These are phyloP conservation scores for Globisporangium perplexum DNA, from an alignment of 352 stramenopile species.

Conservation along the genomic window DNA sequence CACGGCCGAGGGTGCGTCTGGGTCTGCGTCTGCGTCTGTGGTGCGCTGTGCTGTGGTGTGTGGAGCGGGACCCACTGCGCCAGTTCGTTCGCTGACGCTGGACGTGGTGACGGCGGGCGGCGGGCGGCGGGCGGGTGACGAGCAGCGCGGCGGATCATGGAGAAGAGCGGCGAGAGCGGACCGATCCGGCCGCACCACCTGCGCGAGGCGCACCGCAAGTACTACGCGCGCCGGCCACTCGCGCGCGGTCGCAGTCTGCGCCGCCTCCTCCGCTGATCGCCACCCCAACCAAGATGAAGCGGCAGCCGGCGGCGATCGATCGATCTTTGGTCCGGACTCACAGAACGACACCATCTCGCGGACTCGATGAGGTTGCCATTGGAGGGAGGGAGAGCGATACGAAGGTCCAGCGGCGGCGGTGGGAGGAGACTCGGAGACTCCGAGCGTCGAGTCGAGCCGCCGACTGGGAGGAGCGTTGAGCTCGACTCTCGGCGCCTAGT, in stretches of 20 bases:
- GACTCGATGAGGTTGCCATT: too few relatives aligned
- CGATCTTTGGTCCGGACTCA: too few relatives aligned
- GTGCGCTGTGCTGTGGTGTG: not conserved
- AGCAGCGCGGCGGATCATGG: conserved; percentile 74
- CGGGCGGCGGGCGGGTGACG: too few relatives aligned
- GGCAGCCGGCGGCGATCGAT: too few relatives aligned
- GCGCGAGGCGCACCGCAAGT: conserved; percentile 75
- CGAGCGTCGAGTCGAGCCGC: too few relatives aligned
- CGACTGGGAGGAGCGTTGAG: too few relatives aligned
- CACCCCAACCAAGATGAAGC: too few relatives aligned
- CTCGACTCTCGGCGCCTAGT: conserved; percentile 1
- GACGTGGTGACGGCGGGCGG: not conserved
- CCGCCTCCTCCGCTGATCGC: conserved; percentile 41
- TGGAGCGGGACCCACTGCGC: not conserved
- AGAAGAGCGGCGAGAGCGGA: conserved; percentile 65
- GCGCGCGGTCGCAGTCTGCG: conserved; percentile 52
- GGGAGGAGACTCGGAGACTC: too few relatives aligned
- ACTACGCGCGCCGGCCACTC: conserved; percentile 73
- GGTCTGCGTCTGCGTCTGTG: too few relatives aligned
- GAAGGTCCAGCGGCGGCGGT: too few relatives aligned
- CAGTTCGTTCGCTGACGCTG: not conserved
- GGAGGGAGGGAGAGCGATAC: too few relatives aligned
- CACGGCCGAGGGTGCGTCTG: conserved; percentile 63
- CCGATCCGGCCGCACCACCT: conserved; percentile 73
- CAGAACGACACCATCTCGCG: too few relatives aligned